phyloP scores from a whole-genome alignment of 495 filamentous ascomycete genomes.

The Daldinia childiae region DNA sequence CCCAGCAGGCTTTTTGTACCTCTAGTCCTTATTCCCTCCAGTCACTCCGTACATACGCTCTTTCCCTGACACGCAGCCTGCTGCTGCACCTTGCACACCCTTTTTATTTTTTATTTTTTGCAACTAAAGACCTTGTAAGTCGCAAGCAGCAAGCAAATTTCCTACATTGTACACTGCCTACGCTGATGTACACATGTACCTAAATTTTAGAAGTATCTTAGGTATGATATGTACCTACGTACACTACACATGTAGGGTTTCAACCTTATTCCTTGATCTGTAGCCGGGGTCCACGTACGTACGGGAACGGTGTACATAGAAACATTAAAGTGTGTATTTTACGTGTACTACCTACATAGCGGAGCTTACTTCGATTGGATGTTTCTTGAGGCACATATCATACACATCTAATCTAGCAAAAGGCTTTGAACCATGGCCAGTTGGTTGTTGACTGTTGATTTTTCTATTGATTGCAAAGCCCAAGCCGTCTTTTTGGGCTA shows the following conservation, averaged over 20 bases:
- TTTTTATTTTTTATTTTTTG: no score
- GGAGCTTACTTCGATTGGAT: background rate
- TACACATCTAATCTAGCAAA: background rate
- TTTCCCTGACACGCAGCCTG: conserved; percentile 20
- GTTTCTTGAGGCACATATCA: background rate
- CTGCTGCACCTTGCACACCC: conserved; percentile 24
- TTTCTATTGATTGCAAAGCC: conserved; percentile 6
- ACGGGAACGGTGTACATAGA: conserved; percentile 1
- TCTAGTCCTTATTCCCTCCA: background rate
- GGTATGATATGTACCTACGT: no score
- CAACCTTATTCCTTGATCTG: conserved; percentile 1
- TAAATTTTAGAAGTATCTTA: no score
- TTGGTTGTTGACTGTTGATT: conserved; percentile 1
- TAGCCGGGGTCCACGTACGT: background rate
- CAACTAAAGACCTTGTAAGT: background rate
- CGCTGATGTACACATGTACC: background rate
- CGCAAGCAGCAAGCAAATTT: conserved; percentile 4
- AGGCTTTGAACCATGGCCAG: background rate
- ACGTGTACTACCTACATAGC: background rate
- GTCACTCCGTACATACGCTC: background rate
- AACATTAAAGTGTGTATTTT: background rate
- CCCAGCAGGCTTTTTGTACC: conserved; percentile 20
- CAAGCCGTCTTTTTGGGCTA: background rate
- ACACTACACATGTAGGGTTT: conserved; percentile 4
- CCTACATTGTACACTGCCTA: background rate